Base-by-base conservation (phyloP, 768 basidiomycete genomes). In the Boletus insuetus region DNA sequence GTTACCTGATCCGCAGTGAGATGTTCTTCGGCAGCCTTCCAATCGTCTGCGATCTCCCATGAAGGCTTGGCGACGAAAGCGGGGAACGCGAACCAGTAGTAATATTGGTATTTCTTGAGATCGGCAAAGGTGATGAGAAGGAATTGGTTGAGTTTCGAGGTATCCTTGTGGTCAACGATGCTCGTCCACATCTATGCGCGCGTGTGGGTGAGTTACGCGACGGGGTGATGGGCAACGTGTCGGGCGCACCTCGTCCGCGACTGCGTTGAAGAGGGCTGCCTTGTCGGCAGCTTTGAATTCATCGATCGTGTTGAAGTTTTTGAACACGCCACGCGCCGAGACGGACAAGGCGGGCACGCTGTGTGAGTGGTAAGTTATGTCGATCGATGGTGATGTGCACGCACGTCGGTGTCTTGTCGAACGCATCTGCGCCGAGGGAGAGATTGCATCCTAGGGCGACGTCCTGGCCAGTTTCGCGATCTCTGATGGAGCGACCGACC, bases 61-160 rank as follows among this genome's bases (percentile, higher is more conserved):
- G 88, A 83, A 8, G 97, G 94, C 61, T 91, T 93, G 20, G 90
- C 77, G 0, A 87, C 86, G 60, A 98, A 86, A 0, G 95, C 93
- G 3, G 97, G 96, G 70, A 98, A 97, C 0, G 91, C 89, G 66
- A 98, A 98, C 97, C 96, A 99, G 73, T 98, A 98, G 66, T 87
- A 94, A 69, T 94, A 98, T 61, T 87, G 89, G 78, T 97, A 98
- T 71, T 95, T 98, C 80, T 98, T 99, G 62, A 99, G 85, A 72
- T 99, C 97, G 1, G 97, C 92, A 63, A 86, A 98, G 0, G 94
- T 94, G 63, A 99, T 89, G 48, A 97, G 77, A 20, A 98, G 78
- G 75, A 98, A 98, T 5, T 81, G 81, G 52, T 81, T 89, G 39
- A 98, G 77, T 13, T 78, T 71, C 6, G 81, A 67, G 0, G 83